phyloP scores from a whole-genome alignment of 176 grass and related monocot genomes.

The Juncus effusus region DNA sequence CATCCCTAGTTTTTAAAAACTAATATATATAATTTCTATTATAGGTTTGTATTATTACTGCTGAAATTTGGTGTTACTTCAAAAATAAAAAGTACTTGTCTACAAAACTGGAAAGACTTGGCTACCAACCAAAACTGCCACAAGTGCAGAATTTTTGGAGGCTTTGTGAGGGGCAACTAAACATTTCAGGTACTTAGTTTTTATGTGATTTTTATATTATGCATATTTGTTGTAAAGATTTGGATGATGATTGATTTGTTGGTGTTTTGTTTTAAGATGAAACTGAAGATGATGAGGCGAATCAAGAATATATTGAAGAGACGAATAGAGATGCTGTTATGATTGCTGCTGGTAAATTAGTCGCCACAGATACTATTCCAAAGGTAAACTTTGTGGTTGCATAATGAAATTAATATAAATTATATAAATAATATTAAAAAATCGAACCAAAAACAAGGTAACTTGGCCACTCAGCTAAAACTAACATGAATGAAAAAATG shows the following conservation, averaged over 20 bases:
- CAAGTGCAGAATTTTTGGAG: conserved; percentile 89
- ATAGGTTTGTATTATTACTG: conserved; percentile 77
- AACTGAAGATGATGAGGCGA: conserved; percentile 97
- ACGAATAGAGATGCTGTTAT: conserved; percentile 87
- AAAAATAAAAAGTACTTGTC: conserved; percentile 83
- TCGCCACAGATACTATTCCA: conserved; percentile 67
- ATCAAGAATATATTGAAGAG: conserved; percentile 95
- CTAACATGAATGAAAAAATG: no score
- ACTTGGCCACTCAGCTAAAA: no score
- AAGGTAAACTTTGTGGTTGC: conserved; percentile 41
- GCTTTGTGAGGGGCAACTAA: conserved; percentile 77
- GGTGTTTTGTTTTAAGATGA: conserved; percentile 57
- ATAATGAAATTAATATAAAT: no score
- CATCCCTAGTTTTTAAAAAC: not conserved
- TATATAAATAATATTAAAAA: not conserved
- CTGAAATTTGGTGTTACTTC: conserved; percentile 96
- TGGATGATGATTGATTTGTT: not conserved
- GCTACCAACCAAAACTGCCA: conserved; percentile 64
- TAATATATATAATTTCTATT: conserved; percentile 21
- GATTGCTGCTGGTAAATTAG: conserved; percentile 88
- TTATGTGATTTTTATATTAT: conserved; percentile 12
- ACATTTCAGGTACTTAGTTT: conserved; percentile 65
- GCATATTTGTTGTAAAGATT: not conserved
- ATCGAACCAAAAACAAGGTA: not conserved
- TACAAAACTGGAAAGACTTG: conserved; percentile 70